phyloP scores from a whole-genome alignment of 177 flowering plant species.

The Tripterygium wilfordii region DNA sequence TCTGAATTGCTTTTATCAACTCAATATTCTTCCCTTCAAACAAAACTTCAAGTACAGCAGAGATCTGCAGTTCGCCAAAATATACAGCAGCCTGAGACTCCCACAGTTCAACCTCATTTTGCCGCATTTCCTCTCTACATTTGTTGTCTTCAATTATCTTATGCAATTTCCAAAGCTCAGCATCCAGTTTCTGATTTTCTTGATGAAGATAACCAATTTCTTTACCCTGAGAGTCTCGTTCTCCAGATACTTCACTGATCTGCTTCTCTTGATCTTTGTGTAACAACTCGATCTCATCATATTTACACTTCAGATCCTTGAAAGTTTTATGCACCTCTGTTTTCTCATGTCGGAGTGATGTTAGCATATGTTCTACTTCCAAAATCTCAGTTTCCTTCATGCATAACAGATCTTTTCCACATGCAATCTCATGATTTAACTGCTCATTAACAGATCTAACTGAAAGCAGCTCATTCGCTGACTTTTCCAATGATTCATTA shows the following conservation, averaged over 20 bases:
- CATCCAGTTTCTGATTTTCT: conserved; percentile 17
- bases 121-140: conserved; percentile 20
- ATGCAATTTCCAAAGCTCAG: conserved; percentile 13
- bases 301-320: conserved; percentile 22
- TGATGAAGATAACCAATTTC: conserved; percentile 13
- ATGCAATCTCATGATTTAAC: conserved; percentile 20
- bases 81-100: conserved; percentile 26
- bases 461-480: conserved; percentile 27
- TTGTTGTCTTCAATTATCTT: conserved; percentile 16
- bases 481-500: conserved; percentile 24
- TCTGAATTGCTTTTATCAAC: conserved; percentile 24
- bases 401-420: conserved; percentile 22
- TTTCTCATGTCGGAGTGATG: conserved; percentile 17
- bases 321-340: conserved; percentile 14
- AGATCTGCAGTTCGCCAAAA: conserved; percentile 32
- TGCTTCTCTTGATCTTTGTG: conserved; percentile 29
- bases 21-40: conserved; percentile 43
- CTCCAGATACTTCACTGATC: conserved; percentile 20
- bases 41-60: conserved; percentile 29
- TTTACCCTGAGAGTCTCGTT: conserved; percentile 13
- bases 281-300: conserved; percentile 19
- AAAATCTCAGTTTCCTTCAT: conserved; percentile 32
- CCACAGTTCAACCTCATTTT: conserved; percentile 25
- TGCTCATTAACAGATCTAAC: conserved; percentile 17
- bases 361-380: conserved; percentile 26